Evolutionary conservation across 352 stramenopile genomes (phyloP), one percentile per base, ranked within the genome.

Genomic region (Pythium graminicola): DNA sequence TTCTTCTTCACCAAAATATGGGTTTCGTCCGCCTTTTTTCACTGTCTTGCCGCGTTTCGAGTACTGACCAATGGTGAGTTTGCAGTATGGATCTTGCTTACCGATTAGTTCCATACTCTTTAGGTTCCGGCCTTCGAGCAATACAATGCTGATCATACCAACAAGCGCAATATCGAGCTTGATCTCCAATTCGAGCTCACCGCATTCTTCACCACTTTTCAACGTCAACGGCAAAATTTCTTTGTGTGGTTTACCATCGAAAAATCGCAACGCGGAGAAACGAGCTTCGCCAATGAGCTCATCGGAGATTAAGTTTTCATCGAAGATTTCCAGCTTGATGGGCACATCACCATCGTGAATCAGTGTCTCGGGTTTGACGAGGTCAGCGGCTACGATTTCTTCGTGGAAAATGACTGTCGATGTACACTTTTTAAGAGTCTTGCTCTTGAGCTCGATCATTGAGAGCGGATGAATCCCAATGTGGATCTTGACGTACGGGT

Each of bases 1-100:
- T 40, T 97, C 75, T 58, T 97, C 91, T 50, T 96, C 87, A 6
- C 74, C 70, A 67, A 97, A 97, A 38, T 95, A 95, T 3, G 90
- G 92, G 16, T 96, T 87, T 1, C 73, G 84, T 4, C 92, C 90
- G 1, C 90, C 81, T 55, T 86, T 86, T 14, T 75, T 56, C 20
- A 86, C 42, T 0, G 79, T 90, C 57, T 86, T 92, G 54, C 79
- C 66, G 3, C 78, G 77, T n/a, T 93, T 85, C 2, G 62, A 74
- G 40, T 82, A 85, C 10, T 71, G 49, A 4, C 73, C 81, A 22
- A 96, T 72, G 13, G 71, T 69, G 26, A 96, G 67, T 42, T 94
- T 86, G 46, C 89, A 92, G 57, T 96, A 97, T 22, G 89, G 89
- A 39, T 97, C 86, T 41, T 96, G 86, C 64, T 92, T 93, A 16